phyloP scores from a whole-genome alignment of 208 protist genomes.

The Trypanosoma lewisi region DNA sequence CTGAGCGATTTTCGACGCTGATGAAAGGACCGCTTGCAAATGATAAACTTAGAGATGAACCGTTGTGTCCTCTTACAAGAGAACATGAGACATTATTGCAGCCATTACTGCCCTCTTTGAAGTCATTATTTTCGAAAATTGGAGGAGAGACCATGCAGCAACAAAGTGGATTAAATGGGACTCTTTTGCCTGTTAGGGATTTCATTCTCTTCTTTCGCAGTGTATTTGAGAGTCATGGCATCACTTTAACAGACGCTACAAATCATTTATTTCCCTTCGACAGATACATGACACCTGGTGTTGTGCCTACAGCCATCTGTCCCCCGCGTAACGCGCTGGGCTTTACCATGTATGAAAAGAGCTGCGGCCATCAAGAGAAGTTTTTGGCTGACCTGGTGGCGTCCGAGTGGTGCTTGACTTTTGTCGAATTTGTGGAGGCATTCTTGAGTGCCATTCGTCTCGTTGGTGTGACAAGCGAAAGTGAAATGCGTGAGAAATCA shows the following conservation, averaged over 20 bases:
- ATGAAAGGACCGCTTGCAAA: slow-evolving; percentile 37
- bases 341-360: slow-evolving; percentile 31
- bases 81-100: slow-evolving; percentile 18
- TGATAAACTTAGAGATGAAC: slow-evolving; percentile 22
- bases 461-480: slow-evolving; percentile 16
- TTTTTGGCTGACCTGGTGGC: slow-evolving; percentile 30
- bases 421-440: slow-evolving; percentile 82
- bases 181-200: slow-evolving; percentile 17
- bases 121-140: slow-evolving; percentile 28
- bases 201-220: slow-evolving; percentile 25
- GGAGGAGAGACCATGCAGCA: slow-evolving; percentile 13
- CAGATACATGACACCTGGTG: slow-evolving; percentile 14
- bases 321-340: slow-evolving; percentile 33
- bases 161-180: slow-evolving; percentile 1
- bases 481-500: slow-evolving; percentile 9
- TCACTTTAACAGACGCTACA: slow-evolving; percentile 18
- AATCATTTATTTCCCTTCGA: slow-evolving; percentile 34
- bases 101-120: slow-evolving; percentile 30
- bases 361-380: slow-evolving; percentile 26
- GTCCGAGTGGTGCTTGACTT: slow-evolving; percentile 40
- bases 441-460: slow-evolving; percentile 34
- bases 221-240: slow-evolving; percentile 16
- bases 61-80: slow-evolving; percentile 48
- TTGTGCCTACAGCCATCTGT: slow-evolving; percentile 41
- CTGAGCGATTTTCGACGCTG: slow-evolving; percentile 43